These are phyloP conservation scores for Calonectria montana DNA, from an alignment of 2,329 filamentous ascomycete genomes.

Conservation along the genomic window DNA sequence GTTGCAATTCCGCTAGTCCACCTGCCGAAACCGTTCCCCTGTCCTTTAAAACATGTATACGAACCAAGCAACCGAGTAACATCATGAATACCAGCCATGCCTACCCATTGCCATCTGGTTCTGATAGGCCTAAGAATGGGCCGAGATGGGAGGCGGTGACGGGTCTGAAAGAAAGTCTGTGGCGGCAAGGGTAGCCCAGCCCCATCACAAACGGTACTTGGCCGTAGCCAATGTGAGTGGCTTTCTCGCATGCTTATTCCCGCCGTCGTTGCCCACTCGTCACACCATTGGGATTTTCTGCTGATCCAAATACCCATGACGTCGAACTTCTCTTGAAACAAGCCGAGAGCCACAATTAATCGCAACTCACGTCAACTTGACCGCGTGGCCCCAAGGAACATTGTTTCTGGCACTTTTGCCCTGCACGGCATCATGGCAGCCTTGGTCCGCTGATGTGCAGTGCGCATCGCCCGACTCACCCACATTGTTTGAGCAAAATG, in stretches of 20 bases:
- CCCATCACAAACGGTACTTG: slow-evolving; percentile 11
- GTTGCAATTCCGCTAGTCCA: not conserved
- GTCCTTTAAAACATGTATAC: not conserved
- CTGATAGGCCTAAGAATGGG: not conserved
- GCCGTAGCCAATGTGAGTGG: slow-evolving; percentile 32
- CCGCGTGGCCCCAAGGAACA: slow-evolving; percentile 16
- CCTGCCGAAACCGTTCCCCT: slow-evolving; percentile 1
- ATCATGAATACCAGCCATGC: not conserved
- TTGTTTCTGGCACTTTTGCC: slow-evolving; percentile 19
- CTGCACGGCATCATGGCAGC: slow-evolving; percentile 14
- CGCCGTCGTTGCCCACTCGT: slow-evolving; percentile 32
- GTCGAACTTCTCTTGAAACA: slow-evolving; percentile 36
- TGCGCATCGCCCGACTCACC: not conserved
- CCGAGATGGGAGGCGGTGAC: slow-evolving; percentile 15
- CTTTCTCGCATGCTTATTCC: slow-evolving; percentile 35
- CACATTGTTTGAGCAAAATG: slow-evolving; percentile 14
- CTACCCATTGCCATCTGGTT: not conserved
- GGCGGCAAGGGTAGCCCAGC: not conserved
- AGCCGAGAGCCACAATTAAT: slow-evolving; percentile 34
- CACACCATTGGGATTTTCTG: slow-evolving; percentile 36
- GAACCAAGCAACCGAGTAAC: not conserved
- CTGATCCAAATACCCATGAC: slow-evolving; percentile 39
- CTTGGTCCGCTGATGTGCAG: not conserved
- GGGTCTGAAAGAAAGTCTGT: not conserved
- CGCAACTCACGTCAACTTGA: slow-evolving; percentile 26